phyloP scores from a whole-genome alignment of 2,329 filamentous ascomycete genomes.

The Pezicula neosporulosa region DNA sequence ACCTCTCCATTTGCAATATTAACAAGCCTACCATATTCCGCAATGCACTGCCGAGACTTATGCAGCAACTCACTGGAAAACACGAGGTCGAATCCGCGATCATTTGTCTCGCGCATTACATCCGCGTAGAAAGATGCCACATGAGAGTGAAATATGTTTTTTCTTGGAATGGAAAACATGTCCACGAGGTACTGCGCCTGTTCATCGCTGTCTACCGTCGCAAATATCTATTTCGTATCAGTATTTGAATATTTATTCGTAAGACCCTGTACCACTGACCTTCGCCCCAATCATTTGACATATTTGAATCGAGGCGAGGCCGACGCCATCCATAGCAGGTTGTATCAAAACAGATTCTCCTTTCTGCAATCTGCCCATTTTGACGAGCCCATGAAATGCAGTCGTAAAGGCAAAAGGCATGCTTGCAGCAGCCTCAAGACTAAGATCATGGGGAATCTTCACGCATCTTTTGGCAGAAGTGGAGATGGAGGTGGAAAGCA shows the following conservation, averaged over 20 bases:
- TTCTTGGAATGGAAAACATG: background rate
- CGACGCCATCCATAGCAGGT: constrained; percentile 26
- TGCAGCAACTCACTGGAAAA: constrained; percentile 18
- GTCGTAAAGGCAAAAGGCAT: constrained; percentile 14
- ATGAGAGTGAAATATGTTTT: constrained; percentile 7
- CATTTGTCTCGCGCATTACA: constrained; percentile 15
- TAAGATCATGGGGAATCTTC: constrained; percentile 11
- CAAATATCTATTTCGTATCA: constrained; percentile 20
- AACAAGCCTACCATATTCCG: constrained; percentile 23
- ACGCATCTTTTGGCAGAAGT: background rate
- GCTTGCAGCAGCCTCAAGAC: constrained; percentile 13
- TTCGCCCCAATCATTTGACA: constrained; percentile 22
- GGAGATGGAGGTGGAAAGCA: constrained; percentile 1
- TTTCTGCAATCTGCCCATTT: constrained; percentile 8
- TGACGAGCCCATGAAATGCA: constrained; percentile 11
- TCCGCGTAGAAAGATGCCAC: constrained; percentile 13
- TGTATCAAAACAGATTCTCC: constrained; percentile 27
- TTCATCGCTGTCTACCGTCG: constrained; percentile 13
- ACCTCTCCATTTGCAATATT: constrained; percentile 33
- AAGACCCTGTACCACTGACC: constrained; percentile 19
- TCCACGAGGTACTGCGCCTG: constrained; percentile 11
- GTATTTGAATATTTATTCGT: background rate
- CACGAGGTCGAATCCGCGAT: constrained; percentile 21
- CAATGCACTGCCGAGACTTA: constrained; percentile 28
- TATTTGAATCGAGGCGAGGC: constrained; percentile 28